These are phyloP conservation scores for Flaveria trinervia DNA, from an alignment of 129 eudicot species.

Conservation along the genomic window DNA sequence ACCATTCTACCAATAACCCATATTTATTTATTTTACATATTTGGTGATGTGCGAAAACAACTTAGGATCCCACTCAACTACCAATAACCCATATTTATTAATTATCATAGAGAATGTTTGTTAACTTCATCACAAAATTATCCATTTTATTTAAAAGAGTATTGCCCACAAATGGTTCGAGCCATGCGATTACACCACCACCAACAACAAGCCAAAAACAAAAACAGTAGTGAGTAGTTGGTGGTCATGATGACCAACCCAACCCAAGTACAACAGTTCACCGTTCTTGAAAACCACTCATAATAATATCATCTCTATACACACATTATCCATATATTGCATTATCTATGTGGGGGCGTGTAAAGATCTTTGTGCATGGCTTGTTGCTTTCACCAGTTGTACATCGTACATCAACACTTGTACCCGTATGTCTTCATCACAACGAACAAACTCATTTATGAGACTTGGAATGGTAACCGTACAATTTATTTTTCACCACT, in stretches of 20 bases:
- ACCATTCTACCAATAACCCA: background rate
- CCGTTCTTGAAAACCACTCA: background rate
- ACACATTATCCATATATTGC: background rate
- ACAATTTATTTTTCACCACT: background rate
- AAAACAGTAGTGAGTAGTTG: constrained; percentile 19
- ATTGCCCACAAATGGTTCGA: background rate
- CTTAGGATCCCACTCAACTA: too few relatives aligned
- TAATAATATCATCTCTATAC: background rate
- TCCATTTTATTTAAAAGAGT: too few relatives aligned
- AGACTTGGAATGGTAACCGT: background rate
- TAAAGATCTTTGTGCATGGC: background rate
- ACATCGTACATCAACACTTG: constrained; percentile 19
- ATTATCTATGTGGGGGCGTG: constrained; percentile 1
- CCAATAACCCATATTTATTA: too few relatives aligned
- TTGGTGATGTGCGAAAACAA: too few relatives aligned
- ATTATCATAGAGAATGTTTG: too few relatives aligned
- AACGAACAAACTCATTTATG: background rate
- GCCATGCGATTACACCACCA: constrained; percentile 19
- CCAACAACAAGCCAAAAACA: constrained; percentile 14
- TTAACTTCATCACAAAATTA: too few relatives aligned
- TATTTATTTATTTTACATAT: background rate
- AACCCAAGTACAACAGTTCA: constrained; percentile 22
- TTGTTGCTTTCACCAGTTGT: constrained; percentile 22
- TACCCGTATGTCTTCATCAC: background rate
- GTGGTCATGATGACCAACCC: constrained; percentile 25